These are phyloP conservation scores for Alternaria brassicicola DNA, from an alignment of 2,329 filamentous ascomycete species.

Conservation along the genomic window DNA sequence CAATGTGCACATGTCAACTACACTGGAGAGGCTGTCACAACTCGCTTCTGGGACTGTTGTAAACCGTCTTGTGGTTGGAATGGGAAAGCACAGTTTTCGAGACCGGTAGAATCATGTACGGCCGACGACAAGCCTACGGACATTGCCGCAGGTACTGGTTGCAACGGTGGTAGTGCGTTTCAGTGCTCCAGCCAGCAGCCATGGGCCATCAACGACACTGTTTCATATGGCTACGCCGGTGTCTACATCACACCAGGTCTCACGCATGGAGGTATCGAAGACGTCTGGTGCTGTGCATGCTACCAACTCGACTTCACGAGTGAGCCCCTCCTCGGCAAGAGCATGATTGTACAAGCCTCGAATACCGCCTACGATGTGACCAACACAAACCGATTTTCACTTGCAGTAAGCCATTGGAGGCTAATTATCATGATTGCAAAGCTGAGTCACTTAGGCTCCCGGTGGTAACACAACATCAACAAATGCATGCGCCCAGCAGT, in stretches of 20 bases:
- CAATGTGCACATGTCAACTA: conserved; percentile 32
- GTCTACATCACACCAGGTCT: conserved; percentile 55
- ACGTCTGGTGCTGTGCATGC: conserved; percentile 70
- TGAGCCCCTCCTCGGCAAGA: conserved; percentile 63
- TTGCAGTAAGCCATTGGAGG: conserved; percentile 36
- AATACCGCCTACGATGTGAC: conserved; percentile 60
- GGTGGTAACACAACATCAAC: conserved; percentile 46
- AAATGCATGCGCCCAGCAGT: conserved; percentile 44
- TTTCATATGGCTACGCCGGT: conserved; percentile 70
- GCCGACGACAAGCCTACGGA: conserved; percentile 60
- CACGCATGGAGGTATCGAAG: conserved; percentile 57
- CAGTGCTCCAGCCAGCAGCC: conserved; percentile 66
- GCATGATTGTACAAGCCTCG: conserved; percentile 68
- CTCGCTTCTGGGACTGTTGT: conserved; percentile 65
- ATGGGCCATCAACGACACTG: conserved; percentile 63
- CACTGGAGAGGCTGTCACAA: conserved; percentile 43
- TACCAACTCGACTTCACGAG: conserved; percentile 67
- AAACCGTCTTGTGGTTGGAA: conserved; percentile 70
- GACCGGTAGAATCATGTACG: conserved; percentile 62
- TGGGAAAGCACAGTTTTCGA: conserved; percentile 60
- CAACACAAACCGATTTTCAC: conserved; percentile 43
- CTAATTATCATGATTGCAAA: background rate
- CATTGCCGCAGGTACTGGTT: conserved; percentile 58
- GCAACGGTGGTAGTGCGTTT: conserved; percentile 62
- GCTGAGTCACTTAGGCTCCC: conserved; percentile 36